Evolutionary conservation across 202 grass and related monocot genomes (phyloP).

Genomic region (Carex sylvatica): DNA sequence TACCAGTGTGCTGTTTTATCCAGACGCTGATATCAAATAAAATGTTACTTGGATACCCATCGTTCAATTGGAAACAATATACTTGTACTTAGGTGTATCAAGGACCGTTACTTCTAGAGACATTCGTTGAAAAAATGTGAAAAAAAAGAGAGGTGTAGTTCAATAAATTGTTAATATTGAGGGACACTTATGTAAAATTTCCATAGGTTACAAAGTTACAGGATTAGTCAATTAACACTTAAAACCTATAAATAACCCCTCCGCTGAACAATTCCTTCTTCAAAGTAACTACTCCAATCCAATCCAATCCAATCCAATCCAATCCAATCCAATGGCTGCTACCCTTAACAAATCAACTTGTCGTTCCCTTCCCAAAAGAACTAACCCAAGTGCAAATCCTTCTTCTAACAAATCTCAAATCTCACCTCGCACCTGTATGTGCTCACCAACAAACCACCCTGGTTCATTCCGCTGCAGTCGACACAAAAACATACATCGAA

Average conservation of each 20-base stretch:
- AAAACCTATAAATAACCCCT: constrained; percentile 21
- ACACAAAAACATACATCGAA: constrained; percentile 31
- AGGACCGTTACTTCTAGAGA: not conserved
- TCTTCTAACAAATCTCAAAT: not conserved
- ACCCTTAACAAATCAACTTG: not conserved
- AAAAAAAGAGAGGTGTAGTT: not conserved
- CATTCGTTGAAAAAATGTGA: not conserved
- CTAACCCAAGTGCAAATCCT: not conserved
- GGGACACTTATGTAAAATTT: not conserved
- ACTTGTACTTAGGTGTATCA: not conserved
- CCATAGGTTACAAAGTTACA: not conserved
- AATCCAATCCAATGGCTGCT: constrained; percentile 35
- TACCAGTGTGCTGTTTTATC: not conserved
- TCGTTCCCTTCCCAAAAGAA: not conserved
- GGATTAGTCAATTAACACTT: constrained; percentile 4
- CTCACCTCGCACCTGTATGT: constrained; percentile 44
- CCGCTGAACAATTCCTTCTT: not conserved
- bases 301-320: constrained; percentile 31
- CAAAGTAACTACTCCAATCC: constrained; percentile 5
- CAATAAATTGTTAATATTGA: not conserved
- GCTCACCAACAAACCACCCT: constrained; percentile 68
- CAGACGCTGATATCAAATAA: not conserved
- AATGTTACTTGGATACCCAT: not conserved
- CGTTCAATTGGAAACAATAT: not conserved
- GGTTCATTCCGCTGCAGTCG: constrained; percentile 80